Conservation (phyloP, 2,329 filamentous ascomycete species). For the Penicillium palitans region DNA sequence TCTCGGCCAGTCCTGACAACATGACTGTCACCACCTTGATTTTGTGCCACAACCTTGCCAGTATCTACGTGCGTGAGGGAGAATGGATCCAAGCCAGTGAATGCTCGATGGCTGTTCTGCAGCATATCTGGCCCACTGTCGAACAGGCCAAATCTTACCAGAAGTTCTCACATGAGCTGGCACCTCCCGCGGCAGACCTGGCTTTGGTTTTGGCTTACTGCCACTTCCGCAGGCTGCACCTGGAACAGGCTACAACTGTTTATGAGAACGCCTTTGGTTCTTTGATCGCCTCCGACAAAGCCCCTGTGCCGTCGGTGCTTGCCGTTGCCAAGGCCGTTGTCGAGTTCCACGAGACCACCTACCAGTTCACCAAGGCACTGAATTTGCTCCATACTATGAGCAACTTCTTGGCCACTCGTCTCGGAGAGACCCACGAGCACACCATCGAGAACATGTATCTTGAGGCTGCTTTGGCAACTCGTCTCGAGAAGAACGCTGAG, state of each 20-base stretch:
- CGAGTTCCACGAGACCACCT: constrained; percentile 41
- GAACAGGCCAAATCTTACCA: constrained; percentile 32
- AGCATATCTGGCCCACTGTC: constrained; percentile 36
- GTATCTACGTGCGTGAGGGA: constrained; percentile 34
- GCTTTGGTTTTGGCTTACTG: constrained; percentile 37
- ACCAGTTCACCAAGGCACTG: constrained; percentile 38
- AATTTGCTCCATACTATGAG: constrained; percentile 34
- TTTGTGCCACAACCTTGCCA: constrained; percentile 35
- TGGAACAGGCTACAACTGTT: constrained; percentile 30
- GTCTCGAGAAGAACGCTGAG: constrained; percentile 38
- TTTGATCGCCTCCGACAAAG: constrained; percentile 33
- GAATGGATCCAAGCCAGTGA: constrained; percentile 34
- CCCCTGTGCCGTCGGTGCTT: constrained; percentile 33
- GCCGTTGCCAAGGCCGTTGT: constrained; percentile 38
- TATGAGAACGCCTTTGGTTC: constrained; percentile 40
- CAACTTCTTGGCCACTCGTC: constrained; percentile 33
- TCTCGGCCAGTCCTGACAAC: constrained; percentile 29
- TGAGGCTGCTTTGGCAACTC: constrained; percentile 49
- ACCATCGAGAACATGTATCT: constrained; percentile 52
- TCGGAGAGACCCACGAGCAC: constrained; percentile 43
- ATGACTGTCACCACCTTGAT: constrained; percentile 30
- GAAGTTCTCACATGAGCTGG: constrained; percentile 32
- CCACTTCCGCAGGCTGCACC: constrained; percentile 35
- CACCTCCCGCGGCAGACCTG: constrained; percentile 35
- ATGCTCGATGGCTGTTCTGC: constrained; percentile 32